Evolutionary conservation across 768 basidiomycete species (phyloP).

Genomic region (Hericium erinaceus): DNA sequence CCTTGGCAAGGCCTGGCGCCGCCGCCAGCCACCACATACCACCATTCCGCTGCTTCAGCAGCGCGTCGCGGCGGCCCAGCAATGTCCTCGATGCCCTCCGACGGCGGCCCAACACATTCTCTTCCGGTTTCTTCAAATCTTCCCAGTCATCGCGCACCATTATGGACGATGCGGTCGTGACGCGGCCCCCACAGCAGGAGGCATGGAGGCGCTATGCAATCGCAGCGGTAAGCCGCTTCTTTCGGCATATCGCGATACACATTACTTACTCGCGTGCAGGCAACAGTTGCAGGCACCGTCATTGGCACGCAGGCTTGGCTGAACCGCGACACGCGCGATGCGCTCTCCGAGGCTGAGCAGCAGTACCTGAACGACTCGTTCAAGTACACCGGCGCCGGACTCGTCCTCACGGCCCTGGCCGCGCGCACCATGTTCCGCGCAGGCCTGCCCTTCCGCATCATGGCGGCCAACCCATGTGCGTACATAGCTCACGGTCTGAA

Average conservation of each 20-base stretch:
- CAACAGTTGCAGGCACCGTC: conserved; percentile 62
- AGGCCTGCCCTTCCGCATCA: conserved; percentile 58
- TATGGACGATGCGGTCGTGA: conserved; percentile 37
- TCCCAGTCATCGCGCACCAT: conserved; percentile 31
- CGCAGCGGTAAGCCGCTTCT: conserved; percentile 36
- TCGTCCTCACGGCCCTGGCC: conserved; percentile 66
- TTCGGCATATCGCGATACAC: neutral
- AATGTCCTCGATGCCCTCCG: conserved; percentile 23
- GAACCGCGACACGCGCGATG: conserved; percentile 73
- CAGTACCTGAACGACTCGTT: conserved; percentile 70
- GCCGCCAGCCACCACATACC: conserved; percentile 13
- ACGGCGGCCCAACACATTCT: conserved; percentile 19
- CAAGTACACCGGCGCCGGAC: conserved; percentile 76
- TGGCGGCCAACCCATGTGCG: conserved; percentile 79
- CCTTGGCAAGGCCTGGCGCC: conserved; percentile 15
- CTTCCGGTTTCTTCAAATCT: conserved; percentile 18
- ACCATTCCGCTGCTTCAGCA: conserved; percentile 21
- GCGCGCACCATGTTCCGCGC: conserved; percentile 64
- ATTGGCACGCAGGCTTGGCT: conserved; percentile 54
- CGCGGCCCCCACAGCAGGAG: conserved; percentile 27
- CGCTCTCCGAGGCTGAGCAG: conserved; percentile 51
- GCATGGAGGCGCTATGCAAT: conserved; percentile 42
- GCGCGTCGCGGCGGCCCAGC: conserved; percentile 18
- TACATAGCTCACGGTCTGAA: neutral
- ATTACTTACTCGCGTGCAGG: conserved; percentile 28